Conservation (phyloP, 495 filamentous ascomycete genomes). For the Trichocladium uniseriatum region DNA sequence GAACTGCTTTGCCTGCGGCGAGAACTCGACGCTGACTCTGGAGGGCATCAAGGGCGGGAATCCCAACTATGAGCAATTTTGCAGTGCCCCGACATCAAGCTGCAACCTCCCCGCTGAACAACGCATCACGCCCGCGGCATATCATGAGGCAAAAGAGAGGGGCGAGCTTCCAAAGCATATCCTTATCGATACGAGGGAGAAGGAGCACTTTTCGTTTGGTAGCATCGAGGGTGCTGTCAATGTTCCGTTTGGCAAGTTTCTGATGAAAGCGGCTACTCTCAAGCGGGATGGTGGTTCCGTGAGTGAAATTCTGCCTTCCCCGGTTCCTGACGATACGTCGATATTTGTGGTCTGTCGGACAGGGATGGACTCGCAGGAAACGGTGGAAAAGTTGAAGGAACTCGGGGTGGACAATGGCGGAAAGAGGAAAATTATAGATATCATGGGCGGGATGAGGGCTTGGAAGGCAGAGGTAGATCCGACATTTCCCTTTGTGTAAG, state of each 20-base stretch:
- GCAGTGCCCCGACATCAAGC: constrained; percentile 35
- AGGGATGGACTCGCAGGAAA: constrained; percentile 84
- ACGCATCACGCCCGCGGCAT: constrained; percentile 53
- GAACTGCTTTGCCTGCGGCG: constrained; percentile 69
- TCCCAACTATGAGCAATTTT: constrained; percentile 73
- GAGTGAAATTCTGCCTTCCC: background rate
- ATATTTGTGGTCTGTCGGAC: constrained; percentile 77
- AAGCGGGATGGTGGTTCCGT: constrained; percentile 13
- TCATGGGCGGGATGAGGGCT: constrained; percentile 70
- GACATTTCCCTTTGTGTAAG: constrained; percentile 52
- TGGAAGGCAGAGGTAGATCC: constrained; percentile 74
- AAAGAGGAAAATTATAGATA: constrained; percentile 59
- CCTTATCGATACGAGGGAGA: constrained; percentile 75
- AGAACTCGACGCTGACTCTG: constrained; percentile 46
- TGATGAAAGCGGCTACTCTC: constrained; percentile 22
- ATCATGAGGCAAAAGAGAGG: constrained; percentile 24
- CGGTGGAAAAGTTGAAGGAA: constrained; percentile 60
- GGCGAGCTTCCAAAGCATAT: constrained; percentile 34
- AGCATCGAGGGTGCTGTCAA: constrained; percentile 65
- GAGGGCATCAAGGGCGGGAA: constrained; percentile 53
- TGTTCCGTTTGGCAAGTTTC: constrained; percentile 57
- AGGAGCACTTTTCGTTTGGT: constrained; percentile 76
- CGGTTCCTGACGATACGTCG: constrained; percentile 21
- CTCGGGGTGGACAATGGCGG: constrained; percentile 49
- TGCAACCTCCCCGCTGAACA: constrained; percentile 44